These are phyloP conservation scores for Isabelozyma heimii DNA, from an alignment of 805 yeast species.

Conservation along the genomic window DNA sequence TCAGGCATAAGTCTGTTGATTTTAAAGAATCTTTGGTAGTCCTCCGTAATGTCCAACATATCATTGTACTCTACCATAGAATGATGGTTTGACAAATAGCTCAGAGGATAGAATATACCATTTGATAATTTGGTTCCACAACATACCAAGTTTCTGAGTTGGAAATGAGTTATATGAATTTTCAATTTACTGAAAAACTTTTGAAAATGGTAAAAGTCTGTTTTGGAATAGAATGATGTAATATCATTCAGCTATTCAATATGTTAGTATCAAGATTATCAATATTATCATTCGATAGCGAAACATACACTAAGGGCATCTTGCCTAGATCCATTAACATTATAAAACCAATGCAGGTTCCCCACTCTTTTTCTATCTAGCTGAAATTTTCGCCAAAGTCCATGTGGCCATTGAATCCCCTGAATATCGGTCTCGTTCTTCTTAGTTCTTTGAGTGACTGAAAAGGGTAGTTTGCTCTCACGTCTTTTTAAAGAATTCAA, in stretches of 20 bases:
- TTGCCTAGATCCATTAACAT: slow-evolving; percentile 32
- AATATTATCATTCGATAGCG: neutral
- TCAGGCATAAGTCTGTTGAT: slow-evolving; percentile 34
- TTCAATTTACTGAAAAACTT: slow-evolving; percentile 42
- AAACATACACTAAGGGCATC: slow-evolving; percentile 32
- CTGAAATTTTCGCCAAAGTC: slow-evolving; percentile 28
- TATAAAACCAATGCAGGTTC: slow-evolving; percentile 35
- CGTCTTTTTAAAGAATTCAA: slow-evolving; percentile 34
- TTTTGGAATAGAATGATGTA: slow-evolving; percentile 8
- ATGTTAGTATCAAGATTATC: neutral
- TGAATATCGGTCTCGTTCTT: slow-evolving; percentile 24
- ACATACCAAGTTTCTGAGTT: slow-evolving; percentile 50
- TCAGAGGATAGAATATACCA: slow-evolving; percentile 41
- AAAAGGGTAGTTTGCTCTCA: slow-evolving; percentile 33
- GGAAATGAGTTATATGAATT: slow-evolving; percentile 56
- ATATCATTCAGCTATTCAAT: neutral
- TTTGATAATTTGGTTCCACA: slow-evolving; percentile 29
- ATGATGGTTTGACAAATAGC: slow-evolving; percentile 25
- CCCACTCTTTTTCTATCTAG: slow-evolving; percentile 34
- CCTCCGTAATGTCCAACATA: slow-evolving; percentile 20
- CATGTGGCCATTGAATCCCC: slow-evolving; percentile 36
- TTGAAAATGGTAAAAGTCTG: slow-evolving; percentile 38
- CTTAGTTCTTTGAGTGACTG: slow-evolving; percentile 6
- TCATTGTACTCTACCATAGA: slow-evolving; percentile 17
- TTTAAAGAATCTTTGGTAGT: slow-evolving; percentile 31